Conservation (phyloP, 352 stramenopile species). For the Pythium biforme region DNA sequence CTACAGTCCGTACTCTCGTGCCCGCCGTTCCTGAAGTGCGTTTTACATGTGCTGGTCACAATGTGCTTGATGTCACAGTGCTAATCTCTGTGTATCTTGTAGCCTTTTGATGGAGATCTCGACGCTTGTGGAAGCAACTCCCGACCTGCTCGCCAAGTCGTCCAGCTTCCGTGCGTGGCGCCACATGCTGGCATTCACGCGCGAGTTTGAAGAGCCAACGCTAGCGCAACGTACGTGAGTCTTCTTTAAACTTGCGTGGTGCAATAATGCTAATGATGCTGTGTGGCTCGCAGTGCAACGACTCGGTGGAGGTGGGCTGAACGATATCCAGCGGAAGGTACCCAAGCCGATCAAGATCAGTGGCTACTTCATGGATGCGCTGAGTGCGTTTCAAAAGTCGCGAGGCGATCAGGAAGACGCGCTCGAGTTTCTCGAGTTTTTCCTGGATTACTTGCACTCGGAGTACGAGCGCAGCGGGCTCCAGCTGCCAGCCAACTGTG, state of each 20-base stretch:
- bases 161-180: constrained; percentile 68
- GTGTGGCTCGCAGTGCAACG: constrained; percentile 18
- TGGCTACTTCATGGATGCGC: constrained; percentile 78
- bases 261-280: background rate
- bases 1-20: constrained; percentile 81
- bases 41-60: background rate
- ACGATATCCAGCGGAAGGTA: constrained; percentile 47
- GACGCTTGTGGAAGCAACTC: constrained; percentile 36
- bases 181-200: constrained; percentile 77
- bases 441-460: constrained; percentile 78
- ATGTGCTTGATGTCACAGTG: background rate
- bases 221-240: constrained; percentile 55
- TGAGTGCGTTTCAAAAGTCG: constrained; percentile 83
- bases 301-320: constrained; percentile 22
- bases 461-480: constrained; percentile 79
- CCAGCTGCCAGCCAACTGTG: constrained; percentile 50
- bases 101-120: constrained; percentile 77
- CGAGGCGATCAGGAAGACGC: constrained; percentile 80
- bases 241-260: background rate
- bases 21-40: constrained; percentile 78
- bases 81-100: background rate
- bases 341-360: constrained; percentile 75
- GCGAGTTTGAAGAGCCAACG: constrained; percentile 81
- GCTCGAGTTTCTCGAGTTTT: constrained; percentile 86
- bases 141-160: constrained; percentile 41